phyloP scores from a whole-genome alignment of 176 grass and related monocot species.

The Carex scoparia region DNA sequence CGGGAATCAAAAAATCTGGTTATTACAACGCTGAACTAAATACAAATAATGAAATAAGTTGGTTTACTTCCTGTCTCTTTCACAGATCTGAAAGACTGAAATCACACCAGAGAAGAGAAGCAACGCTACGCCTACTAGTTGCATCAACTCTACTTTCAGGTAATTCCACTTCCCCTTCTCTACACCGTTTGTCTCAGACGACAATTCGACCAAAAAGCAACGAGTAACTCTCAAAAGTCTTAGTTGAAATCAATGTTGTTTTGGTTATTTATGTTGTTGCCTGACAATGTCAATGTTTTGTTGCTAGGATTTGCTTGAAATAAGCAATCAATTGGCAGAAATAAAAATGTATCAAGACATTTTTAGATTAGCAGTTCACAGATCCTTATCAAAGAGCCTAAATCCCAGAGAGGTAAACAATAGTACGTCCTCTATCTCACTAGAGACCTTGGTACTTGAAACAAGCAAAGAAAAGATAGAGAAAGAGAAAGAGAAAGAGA shows the following conservation, averaged over 20 bases:
- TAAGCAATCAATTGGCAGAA: constrained; percentile 19
- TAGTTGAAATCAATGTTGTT: neutral
- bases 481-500: constrained; percentile 3
- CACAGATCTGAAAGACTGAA: constrained; percentile 14
- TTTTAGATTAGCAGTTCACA: constrained; percentile 75
- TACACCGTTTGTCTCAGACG: neutral
- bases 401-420: constrained; percentile 26
- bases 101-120: constrained; percentile 6
- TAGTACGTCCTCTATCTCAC: constrained; percentile 33
- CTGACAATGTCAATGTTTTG: constrained; percentile 30
- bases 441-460: constrained; percentile 35
- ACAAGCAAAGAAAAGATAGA: constrained; percentile 26
- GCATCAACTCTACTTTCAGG: neutral
- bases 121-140: neutral
- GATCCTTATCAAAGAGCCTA: constrained; percentile 67
- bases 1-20: neutral
- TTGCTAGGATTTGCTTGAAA: neutral
- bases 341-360: constrained; percentile 72
- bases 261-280: constrained; percentile 19
- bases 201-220: neutral
- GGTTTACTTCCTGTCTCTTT: neutral
- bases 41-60: neutral
- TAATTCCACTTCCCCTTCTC: constrained; percentile 9
- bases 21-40: neutral
- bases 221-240: neutral